phyloP scores from a whole-genome alignment of 108 stramenopile species.

The Tribonema minus region DNA sequence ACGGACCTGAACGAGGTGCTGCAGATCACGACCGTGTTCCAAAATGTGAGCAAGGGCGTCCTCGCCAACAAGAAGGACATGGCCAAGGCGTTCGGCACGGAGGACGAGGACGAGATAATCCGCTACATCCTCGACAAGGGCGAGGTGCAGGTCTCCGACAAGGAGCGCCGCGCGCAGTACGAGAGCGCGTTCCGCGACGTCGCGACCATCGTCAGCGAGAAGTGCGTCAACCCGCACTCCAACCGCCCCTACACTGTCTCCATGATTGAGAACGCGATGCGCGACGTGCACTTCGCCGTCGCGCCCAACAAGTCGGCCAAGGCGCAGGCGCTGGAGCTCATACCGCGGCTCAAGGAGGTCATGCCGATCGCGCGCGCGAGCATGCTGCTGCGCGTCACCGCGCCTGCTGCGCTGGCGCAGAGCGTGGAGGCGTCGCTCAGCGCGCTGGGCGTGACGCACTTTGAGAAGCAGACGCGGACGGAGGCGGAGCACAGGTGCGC shows the following conservation, averaged over 20 bases:
- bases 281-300: constrained; percentile 74
- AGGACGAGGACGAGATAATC: constrained; percentile 71
- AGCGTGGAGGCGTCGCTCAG: constrained; percentile 33
- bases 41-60: constrained; percentile 91
- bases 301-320: constrained; percentile 81
- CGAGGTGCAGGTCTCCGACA: constrained; percentile 82
- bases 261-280: constrained; percentile 70
- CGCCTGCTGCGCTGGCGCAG: constrained; percentile 58
- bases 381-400: constrained; percentile 73
- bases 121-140: constrained; percentile 76
- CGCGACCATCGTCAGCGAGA: constrained; percentile 81
- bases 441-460: neutral
- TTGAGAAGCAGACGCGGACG: neutral
- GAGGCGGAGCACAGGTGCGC: no score
- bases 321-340: constrained; percentile 80
- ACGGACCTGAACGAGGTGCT: constrained; percentile 94
- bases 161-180: constrained; percentile 71
- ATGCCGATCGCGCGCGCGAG: constrained; percentile 89
- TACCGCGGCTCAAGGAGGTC: constrained; percentile 72
- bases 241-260: constrained; percentile 72
- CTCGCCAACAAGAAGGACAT: constrained; percentile 80
- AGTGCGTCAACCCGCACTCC: constrained; percentile 79
- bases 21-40: constrained; percentile 89
- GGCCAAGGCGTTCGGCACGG: constrained; percentile 76
- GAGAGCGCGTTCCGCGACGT: constrained; percentile 76